Conservation (phyloP, 1,139 yeast species). For the Kurtzmaniella quercitrusa region DNA sequence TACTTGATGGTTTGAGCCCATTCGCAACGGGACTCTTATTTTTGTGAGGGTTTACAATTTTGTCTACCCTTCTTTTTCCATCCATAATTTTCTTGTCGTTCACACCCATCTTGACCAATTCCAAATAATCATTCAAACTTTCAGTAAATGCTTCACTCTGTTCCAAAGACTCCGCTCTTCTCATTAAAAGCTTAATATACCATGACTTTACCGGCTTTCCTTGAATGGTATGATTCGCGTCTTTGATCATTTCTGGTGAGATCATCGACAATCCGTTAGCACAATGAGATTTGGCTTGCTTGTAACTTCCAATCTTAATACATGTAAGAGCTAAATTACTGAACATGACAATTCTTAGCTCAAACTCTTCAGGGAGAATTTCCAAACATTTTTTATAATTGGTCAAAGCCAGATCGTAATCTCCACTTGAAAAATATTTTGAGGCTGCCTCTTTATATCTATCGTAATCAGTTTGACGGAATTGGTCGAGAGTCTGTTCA, state of each 20-base stretch:
- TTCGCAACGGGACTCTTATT: slow-evolving; percentile 12
- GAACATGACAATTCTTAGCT: slow-evolving; percentile 60
- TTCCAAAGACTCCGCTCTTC: slow-evolving; percentile 83
- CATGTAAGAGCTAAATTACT: slow-evolving; percentile 76
- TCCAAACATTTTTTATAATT: slow-evolving; percentile 60
- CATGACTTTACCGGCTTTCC: slow-evolving; percentile 63
- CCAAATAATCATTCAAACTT: slow-evolving; percentile 59
- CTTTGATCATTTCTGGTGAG: slow-evolving; percentile 28
- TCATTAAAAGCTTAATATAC: slow-evolving; percentile 65
- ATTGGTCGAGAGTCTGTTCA: slow-evolving; percentile 31
- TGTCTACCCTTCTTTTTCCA: slow-evolving; percentile 76
- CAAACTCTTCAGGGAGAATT: slow-evolving; percentile 62
- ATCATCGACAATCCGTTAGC: slow-evolving; percentile 58
- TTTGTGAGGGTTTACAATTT: slow-evolving; percentile 51
- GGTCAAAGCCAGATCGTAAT: slow-evolving; percentile 63
- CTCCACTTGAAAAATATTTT: slow-evolving; percentile 71
- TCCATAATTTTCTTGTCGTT: slow-evolving; percentile 66
- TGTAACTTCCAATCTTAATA: slow-evolving; percentile 71
- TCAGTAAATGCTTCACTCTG: slow-evolving; percentile 64
- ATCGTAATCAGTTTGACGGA: slow-evolving; percentile 48
- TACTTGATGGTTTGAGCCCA: slow-evolving; percentile 11
- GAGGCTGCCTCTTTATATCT: slow-evolving; percentile 61
- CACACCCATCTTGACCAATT: slow-evolving; percentile 60
- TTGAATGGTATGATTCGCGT: slow-evolving; percentile 25
- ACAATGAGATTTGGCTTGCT: slow-evolving; percentile 53